A percentile compares a stretch with the other conserved stretches of the same genome.
Conservation (phyloP, 2,329 filamentous ascomycete species). For the Phialophora macrospora region DNA sequence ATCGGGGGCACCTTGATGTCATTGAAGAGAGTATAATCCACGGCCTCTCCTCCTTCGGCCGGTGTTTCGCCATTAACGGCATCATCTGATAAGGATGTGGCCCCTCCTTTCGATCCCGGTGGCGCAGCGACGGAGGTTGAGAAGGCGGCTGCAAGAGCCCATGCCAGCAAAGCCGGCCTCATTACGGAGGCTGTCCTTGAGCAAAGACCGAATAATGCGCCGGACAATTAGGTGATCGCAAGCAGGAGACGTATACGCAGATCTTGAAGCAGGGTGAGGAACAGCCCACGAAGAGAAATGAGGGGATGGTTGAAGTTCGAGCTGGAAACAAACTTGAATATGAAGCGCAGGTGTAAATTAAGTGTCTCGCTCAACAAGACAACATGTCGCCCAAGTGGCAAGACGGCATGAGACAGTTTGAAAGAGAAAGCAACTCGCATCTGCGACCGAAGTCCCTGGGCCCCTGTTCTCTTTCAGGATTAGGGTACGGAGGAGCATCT, state of each 20-base stretch:
- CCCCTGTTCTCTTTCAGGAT: neutral
- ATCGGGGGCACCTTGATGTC: constrained; percentile 57
- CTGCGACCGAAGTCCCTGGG: constrained; percentile 17
- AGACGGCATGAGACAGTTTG: constrained; percentile 3
- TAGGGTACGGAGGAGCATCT: neutral
- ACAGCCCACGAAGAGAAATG: constrained; percentile 1
- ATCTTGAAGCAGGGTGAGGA: neutral
- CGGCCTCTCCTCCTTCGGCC: constrained; percentile 41
- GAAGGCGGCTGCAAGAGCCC: constrained; percentile 33
- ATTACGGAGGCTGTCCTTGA: constrained; percentile 26
- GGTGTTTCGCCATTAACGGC: constrained; percentile 33
- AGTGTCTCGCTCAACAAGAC: constrained; percentile 20
- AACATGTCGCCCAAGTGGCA: constrained; percentile 1
- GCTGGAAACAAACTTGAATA: neutral
- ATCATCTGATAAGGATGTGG: constrained; percentile 26
- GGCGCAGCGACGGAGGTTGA: constrained; percentile 31
- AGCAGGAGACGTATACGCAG: neutral
- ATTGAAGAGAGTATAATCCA: constrained; percentile 55
- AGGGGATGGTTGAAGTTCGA: constrained; percentile 5
- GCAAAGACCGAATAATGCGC: constrained; percentile 12
- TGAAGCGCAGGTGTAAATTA: neutral
- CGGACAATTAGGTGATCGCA: neutral
- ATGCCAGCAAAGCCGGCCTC: constrained; percentile 39
- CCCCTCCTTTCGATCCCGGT: constrained; percentile 29
- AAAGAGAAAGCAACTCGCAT: neutral